A percentile compares a stretch with the other conserved stretches of the same genome.
Conservation (phyloP, 2,329 filamentous ascomycete species). For the Cladosporium sp. region DNA sequence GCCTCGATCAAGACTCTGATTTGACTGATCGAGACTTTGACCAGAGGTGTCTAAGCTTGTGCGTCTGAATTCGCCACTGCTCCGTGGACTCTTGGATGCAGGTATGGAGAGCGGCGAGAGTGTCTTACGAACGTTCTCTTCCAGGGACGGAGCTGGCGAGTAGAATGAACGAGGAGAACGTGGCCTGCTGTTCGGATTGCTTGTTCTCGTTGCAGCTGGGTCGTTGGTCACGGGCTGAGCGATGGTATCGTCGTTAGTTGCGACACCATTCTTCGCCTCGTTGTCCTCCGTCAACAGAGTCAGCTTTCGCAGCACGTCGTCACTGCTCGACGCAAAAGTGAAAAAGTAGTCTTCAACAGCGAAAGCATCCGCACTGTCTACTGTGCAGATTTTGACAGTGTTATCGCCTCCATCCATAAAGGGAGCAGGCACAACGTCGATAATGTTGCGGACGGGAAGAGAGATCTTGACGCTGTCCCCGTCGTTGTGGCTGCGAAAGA, state of each 20-base stretch:
- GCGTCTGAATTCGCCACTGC: conserved; percentile 41
- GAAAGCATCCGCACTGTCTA: conserved; percentile 91
- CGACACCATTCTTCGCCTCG: conserved; percentile 27
- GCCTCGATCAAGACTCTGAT: conserved; percentile 35
- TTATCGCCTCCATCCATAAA: conserved; percentile 82
- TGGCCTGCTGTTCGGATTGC: neutral
- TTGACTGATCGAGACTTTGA: conserved; percentile 30
- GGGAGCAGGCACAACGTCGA: conserved; percentile 87
- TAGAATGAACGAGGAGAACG: conserved; percentile 14
- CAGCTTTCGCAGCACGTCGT: conserved; percentile 76
- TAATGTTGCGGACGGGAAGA: conserved; percentile 78
- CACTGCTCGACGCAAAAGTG: conserved; percentile 83
- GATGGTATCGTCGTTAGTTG: neutral
- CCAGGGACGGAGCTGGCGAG: conserved; percentile 27
- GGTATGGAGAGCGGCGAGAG: conserved; percentile 38
- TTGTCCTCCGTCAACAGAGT: conserved; percentile 67
- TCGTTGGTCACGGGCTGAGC: neutral
- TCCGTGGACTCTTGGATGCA: conserved; percentile 34
- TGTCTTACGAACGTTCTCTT: conserved; percentile 41
- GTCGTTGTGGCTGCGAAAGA: conserved; percentile 92
- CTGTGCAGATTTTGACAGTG: conserved; percentile 86
- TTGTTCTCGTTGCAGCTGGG: neutral
- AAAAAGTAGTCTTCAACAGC: conserved; percentile 99
- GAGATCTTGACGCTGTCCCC: conserved; percentile 97
- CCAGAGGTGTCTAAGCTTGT: conserved; percentile 36